Evolutionary conservation across 2,329 filamentous ascomycete genomes (phyloP), one percentile per base, ranked within the genome.

Genomic region (Apiospora saccharicola): DNA sequence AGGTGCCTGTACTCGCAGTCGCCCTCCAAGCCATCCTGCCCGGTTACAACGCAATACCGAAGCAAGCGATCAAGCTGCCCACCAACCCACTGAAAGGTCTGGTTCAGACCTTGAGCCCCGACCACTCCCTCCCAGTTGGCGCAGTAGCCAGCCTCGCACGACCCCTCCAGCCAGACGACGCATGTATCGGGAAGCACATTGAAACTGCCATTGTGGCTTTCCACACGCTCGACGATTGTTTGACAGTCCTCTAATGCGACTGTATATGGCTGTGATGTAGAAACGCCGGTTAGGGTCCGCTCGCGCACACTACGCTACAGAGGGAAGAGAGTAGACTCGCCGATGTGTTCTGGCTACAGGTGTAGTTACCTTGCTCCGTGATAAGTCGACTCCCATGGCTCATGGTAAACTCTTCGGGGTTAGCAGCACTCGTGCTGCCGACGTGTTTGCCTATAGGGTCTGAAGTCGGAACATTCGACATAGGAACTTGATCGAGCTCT

Each of bases 61-160:
- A 71, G 43, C 8, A 74, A n/a, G 19, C n/a, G 26, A 22, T 34
- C 51, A 16, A 74, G 71, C 26, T 71, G 51, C 68, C 57, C 47
- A 6, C 49, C 70, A 2, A 74, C 30, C 67, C 71, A 73, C 14
- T 14, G 46, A 16, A 57, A 57, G 4, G 70, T 71, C 67, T 46
- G 64, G 49, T 73, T 71, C 4, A 74, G 41, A 0, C 68, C 70
- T 2, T 24, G 8, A 30, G 26, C 26, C 4, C 26, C 26, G 8
- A 19, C 24, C 4, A 61, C 19, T 13, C 64, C 69, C 2, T 51
- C 14, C 8, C 43, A 37, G 43, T 44, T 67, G 47, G 73, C 68
- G 70, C 73, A 74, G 46, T 37, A 51, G 44, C 46, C 34, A 26
- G 68, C 70, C 70, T 67, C 61, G 73, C 73, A 74, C 4, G 53